Evolutionary conservation across 1,139 yeast species (phyloP).

Genomic region (Tardiomyces blankii): DNA sequence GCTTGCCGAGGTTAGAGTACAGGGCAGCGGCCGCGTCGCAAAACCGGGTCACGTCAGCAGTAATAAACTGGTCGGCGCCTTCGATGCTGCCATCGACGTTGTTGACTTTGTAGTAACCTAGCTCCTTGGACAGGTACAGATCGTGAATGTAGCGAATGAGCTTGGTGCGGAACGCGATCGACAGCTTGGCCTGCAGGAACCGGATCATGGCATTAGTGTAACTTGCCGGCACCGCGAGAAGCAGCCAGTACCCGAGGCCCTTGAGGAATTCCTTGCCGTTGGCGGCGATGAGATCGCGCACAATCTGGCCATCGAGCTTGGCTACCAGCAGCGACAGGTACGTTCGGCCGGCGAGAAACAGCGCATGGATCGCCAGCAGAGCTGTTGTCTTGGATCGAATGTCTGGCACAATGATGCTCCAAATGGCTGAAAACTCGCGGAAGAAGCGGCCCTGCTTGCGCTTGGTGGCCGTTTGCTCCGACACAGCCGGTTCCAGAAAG

Average conservation of each 20-base stretch:
- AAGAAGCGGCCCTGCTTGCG: conserved; percentile 40
- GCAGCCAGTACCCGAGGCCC: conserved; percentile 77
- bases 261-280: conserved; percentile 64
- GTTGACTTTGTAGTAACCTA: conserved; percentile 68
- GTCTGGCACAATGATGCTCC: conserved; percentile 75
- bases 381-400: conserved; percentile 58
- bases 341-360: conserved; percentile 69
- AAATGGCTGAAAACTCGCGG: conserved; percentile 62
- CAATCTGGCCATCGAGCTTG: conserved; percentile 84
- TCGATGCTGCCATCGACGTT: conserved; percentile 33
- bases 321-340: conserved; percentile 83
- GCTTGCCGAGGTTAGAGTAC: conserved; percentile 85
- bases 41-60: conserved; percentile 75
- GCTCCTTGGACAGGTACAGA: conserved; percentile 66
- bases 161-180: conserved; percentile 77
- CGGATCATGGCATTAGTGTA: conserved; percentile 88
- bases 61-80: conserved; percentile 62
- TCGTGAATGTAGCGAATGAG: conserved; percentile 84
- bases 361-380: conserved; percentile 58
- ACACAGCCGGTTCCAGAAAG: conserved; percentile 37
- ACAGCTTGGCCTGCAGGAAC: conserved; percentile 63
- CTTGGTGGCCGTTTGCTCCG: conserved; percentile 19
- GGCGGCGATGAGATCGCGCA: conserved; percentile 78
- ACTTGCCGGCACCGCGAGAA: conserved; percentile 87
- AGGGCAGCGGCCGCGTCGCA: conserved; percentile 75